A percentile compares a stretch with the other conserved stretches of the same genome.
phyloP scores from a whole-genome alignment of 352 stramenopile genomes.

The Globisporangium lucens region DNA sequence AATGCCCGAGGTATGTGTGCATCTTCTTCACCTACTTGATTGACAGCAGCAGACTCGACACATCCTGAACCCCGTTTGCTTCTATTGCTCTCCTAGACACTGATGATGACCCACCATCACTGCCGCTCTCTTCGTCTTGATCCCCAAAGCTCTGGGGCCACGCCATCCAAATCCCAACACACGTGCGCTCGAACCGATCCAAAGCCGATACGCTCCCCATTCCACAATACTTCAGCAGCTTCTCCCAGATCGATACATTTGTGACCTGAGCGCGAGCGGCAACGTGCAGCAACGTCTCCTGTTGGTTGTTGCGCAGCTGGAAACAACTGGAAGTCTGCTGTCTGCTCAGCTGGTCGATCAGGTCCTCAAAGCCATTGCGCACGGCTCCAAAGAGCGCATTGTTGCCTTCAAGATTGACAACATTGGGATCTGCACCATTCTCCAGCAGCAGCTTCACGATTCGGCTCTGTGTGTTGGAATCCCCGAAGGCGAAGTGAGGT shows the following conservation, averaged over 20 bases:
- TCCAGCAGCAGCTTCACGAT: too few species aligned
- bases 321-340: not conserved
- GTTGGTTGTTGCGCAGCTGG: constrained; percentile 9
- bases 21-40: not conserved
- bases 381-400: constrained; percentile 24
- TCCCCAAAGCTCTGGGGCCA: constrained; percentile 13
- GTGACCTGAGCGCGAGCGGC: constrained; percentile 27
- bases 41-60: constrained; percentile 7
- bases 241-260: constrained; percentile 23
- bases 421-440: constrained; percentile 7
- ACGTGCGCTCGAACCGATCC: constrained; percentile 23
- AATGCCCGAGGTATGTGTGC: too few species aligned
- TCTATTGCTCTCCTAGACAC: not conserved
- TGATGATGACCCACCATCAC: not conserved
- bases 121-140: not conserved
- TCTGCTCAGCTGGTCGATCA: constrained; percentile 12
- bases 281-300: constrained; percentile 27
- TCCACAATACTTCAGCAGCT: constrained; percentile 17
- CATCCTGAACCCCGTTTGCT: not conserved
- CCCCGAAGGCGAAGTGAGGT: too few species aligned
- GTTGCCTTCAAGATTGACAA: constrained; percentile 18
- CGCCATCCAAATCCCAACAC: constrained; percentile 21
- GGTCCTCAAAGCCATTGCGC: constrained; percentile 21
- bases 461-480: too few species aligned
- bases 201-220: constrained; percentile 4